These are phyloP conservation scores for Vitis vinifera DNA, from an alignment of 164 flowering plant species.

Conservation along the genomic window DNA sequence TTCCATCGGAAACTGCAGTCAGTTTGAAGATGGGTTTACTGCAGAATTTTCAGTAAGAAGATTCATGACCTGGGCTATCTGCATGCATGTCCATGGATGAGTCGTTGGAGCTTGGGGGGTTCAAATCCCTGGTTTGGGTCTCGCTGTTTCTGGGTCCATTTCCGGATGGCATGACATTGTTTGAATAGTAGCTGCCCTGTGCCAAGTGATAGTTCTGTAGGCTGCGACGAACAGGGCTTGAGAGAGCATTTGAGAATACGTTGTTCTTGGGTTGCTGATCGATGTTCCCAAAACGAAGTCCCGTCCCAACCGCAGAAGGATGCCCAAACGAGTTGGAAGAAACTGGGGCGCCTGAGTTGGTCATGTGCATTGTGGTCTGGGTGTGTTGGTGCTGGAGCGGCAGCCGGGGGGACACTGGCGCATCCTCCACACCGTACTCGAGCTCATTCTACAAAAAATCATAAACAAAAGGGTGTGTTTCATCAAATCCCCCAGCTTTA, in stretches of 20 bases:
- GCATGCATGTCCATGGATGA: conserved; percentile 66
- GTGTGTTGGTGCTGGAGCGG: conserved; percentile 22
- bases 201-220: conserved; percentile 51
- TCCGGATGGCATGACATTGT: conserved; percentile 9
- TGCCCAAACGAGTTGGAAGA: conserved; percentile 6
- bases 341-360: conserved; percentile 9
- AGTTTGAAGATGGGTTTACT: background rate
- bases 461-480: background rate
- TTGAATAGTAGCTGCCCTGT: conserved; percentile 22
- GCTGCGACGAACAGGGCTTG: conserved; percentile 60
- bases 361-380: conserved; percentile 8
- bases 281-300: conserved; percentile 18
- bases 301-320: conserved; percentile 23
- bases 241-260: conserved; percentile 62
- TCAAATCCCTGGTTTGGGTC: conserved; percentile 23
- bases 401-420: conserved; percentile 22
- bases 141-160: conserved; percentile 29
- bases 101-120: conserved; percentile 29
- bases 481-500: no score
- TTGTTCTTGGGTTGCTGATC: conserved; percentile 43
- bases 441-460: conserved; percentile 30
- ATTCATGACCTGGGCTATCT: conserved; percentile 35
- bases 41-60: conserved; percentile 5
- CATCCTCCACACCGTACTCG: conserved; percentile 30
- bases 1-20: background rate